phyloP scores from a whole-genome alignment of 352 stramenopile genomes.

The Pythium myriotylum region DNA sequence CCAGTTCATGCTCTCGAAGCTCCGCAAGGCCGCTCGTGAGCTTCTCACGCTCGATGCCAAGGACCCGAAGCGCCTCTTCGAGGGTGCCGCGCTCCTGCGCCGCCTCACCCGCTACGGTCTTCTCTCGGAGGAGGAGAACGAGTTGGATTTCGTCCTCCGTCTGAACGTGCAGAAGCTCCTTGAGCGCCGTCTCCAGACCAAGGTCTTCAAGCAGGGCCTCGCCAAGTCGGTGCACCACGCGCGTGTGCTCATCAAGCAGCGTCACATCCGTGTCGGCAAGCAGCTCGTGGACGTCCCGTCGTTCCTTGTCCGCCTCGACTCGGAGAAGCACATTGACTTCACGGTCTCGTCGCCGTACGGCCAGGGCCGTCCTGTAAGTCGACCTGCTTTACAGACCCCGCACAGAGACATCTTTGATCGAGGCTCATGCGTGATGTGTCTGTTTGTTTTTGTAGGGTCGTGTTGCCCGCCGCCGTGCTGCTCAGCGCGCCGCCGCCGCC shows the following conservation, averaged over 20 bases:
- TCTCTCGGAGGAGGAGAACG: constrained; percentile 96
- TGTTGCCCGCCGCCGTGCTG: constrained; percentile 94
- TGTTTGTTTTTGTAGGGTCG: constrained; percentile 72
- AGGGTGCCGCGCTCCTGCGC: constrained; percentile 97
- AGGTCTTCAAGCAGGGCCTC: constrained; percentile 99
- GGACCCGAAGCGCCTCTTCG: constrained; percentile 99
- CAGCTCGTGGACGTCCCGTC: constrained; percentile 99
- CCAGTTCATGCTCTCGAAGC: constrained; percentile 99
- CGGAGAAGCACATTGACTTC: constrained; percentile 99
- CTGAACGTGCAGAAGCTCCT: constrained; percentile 99
- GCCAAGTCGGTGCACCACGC: constrained; percentile 99
- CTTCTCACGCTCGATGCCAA: constrained; percentile 98
- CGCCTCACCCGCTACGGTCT: constrained; percentile 97
- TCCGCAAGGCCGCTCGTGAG: constrained; percentile 98
- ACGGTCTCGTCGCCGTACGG: constrained; percentile 97
- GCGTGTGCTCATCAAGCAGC: constrained; percentile 98
- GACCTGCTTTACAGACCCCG: constrained; percentile 3
- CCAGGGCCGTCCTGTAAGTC: constrained; percentile 90
- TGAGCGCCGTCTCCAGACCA: constrained; percentile 98
- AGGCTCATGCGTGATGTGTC: constrained; percentile 22
- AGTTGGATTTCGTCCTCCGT: constrained; percentile 98
- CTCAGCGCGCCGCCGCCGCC: constrained; percentile 90
- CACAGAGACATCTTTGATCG: constrained; percentile 20
- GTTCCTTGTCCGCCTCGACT: constrained; percentile 98
- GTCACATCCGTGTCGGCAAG: constrained; percentile 99